phyloP scores from a whole-genome alignment of 768 basidiomycete genomes.

The Serendipita sp. region DNA sequence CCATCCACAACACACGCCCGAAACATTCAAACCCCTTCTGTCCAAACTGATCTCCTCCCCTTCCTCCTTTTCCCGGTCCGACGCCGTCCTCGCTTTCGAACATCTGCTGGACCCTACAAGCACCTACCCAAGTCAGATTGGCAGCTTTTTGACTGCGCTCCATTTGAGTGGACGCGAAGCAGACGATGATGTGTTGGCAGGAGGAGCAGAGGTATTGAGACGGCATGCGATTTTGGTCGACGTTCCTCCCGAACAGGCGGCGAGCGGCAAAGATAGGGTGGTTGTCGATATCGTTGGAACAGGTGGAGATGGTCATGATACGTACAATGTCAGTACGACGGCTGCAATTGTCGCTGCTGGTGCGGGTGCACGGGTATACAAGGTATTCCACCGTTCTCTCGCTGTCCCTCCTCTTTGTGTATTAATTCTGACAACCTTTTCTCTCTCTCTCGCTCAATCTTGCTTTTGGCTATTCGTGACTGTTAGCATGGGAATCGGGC shows the following conservation, averaged over 20 bases:
- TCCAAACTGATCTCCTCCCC: conserved; percentile 41
- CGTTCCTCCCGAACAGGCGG: conserved; percentile 29
- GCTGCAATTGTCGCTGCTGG: conserved; percentile 90
- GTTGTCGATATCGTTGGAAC: conserved; percentile 76
- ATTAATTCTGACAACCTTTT: not conserved
- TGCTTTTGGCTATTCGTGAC: not conserved
- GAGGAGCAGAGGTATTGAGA: conserved; percentile 22
- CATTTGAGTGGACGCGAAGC: conserved; percentile 67
- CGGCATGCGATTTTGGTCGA: conserved; percentile 12
- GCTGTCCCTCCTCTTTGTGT: not conserved
- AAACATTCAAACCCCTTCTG: conserved; percentile 63
- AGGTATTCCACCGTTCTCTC: conserved; percentile 31
- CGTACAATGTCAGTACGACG: conserved; percentile 93
- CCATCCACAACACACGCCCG: conserved; percentile 32
- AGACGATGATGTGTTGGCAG: conserved; percentile 58
- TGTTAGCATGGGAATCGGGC: conserved; percentile 75
- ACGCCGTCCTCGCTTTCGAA: conserved; percentile 56
- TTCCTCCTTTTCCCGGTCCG: conserved; percentile 28
- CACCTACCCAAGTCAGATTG: conserved; percentile 59
- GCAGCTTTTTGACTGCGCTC: conserved; percentile 76
- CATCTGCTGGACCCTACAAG: conserved; percentile 49
- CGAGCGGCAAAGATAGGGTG: conserved; percentile 20
- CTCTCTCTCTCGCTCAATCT: not conserved
- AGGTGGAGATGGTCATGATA: conserved; percentile 88
- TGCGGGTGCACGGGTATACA: conserved; percentile 82